phyloP scores from a whole-genome alignment of 306 rosid species.

The Lathyrus tuberosus region DNA sequence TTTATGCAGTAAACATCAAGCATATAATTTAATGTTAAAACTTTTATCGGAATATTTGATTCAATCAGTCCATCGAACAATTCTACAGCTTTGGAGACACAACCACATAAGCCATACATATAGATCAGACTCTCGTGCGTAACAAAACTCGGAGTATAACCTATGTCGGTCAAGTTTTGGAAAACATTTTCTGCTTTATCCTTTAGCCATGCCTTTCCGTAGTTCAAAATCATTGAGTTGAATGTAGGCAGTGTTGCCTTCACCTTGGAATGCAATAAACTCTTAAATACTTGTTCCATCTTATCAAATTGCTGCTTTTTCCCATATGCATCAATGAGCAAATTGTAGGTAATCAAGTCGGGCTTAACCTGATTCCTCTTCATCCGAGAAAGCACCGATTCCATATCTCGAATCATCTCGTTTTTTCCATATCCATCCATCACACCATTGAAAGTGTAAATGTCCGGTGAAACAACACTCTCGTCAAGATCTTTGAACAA shows the following conservation, averaged over 20 bases:
- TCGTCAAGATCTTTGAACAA: conserved; percentile 87
- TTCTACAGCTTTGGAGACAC: conserved; percentile 72
- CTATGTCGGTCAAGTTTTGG: conserved; percentile 69
- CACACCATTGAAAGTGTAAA: conserved; percentile 84
- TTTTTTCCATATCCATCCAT: conserved; percentile 93
- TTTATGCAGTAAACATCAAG: conserved; percentile 91
- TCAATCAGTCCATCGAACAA: conserved; percentile 67
- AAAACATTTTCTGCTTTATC: conserved; percentile 70
- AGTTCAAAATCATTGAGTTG: conserved; percentile 89
- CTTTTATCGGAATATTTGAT: conserved; percentile 59
- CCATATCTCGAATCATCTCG: conserved; percentile 94
- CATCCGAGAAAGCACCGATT: conserved; percentile 74
- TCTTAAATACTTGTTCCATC: conserved; percentile 96
- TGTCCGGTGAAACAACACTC: conserved; percentile 76
- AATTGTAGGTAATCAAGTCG: conserved; percentile 78
- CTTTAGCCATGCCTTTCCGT: conserved; percentile 82
- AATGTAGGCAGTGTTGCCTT: conserved; percentile 81
- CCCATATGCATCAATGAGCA: conserved; percentile 90
- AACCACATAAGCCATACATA: conserved; percentile 78
- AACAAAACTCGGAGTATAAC: conserved; percentile 70
- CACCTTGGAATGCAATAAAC: conserved; percentile 78
- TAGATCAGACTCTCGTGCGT: conserved; percentile 83
- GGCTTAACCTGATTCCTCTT: conserved; percentile 74
- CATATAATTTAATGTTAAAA: conserved; percentile 87
- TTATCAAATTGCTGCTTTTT: conserved; percentile 84